Conservation (phyloP, 257 asterid genomes). For the Rhazya stricta region DNA sequence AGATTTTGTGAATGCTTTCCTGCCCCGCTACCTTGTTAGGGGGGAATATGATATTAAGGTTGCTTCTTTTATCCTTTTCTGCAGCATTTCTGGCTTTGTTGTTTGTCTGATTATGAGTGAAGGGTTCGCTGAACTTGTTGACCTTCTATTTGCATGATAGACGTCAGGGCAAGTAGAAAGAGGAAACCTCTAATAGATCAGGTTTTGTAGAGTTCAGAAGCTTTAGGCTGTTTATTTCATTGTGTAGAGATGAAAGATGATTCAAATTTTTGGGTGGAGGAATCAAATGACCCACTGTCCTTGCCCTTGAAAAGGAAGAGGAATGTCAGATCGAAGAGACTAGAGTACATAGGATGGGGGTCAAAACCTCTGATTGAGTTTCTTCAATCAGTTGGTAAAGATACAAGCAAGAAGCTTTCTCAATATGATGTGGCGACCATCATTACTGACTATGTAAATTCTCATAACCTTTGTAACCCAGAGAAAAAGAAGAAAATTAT, state of each 20-base stretch:
- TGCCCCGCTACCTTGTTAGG: not conserved
- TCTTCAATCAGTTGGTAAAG: conserved; percentile 67
- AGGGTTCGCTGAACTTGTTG: not conserved
- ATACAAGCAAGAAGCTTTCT: conserved; percentile 45
- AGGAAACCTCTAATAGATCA: conserved; percentile 2
- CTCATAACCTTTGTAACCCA: conserved; percentile 47
- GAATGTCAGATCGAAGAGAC: conserved; percentile 37
- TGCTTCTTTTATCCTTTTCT: not conserved
- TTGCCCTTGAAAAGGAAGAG: conserved; percentile 56
- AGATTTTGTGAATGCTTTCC: not conserved
- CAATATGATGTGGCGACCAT: conserved; percentile 50
- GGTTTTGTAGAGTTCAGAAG: conserved; percentile 4
- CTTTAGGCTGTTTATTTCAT: not conserved
- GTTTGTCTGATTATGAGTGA: not conserved
- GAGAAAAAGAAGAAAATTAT: conserved; percentile 61
- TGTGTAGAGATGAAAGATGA: conserved; percentile 41
- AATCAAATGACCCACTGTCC: conserved; percentile 28
- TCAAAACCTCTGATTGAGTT: conserved; percentile 75
- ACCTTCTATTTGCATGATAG: not conserved
- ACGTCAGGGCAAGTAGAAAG: conserved; percentile 1
- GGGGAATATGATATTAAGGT: not conserved
- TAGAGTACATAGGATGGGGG: conserved; percentile 75
- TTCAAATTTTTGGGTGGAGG: conserved; percentile 58
- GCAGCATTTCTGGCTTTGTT: not conserved
- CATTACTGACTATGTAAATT: conserved; percentile 49